These are phyloP conservation scores for Mesembryanthemum crystallinum DNA, from an alignment of 148 eudicot species.

Conservation along the genomic window DNA sequence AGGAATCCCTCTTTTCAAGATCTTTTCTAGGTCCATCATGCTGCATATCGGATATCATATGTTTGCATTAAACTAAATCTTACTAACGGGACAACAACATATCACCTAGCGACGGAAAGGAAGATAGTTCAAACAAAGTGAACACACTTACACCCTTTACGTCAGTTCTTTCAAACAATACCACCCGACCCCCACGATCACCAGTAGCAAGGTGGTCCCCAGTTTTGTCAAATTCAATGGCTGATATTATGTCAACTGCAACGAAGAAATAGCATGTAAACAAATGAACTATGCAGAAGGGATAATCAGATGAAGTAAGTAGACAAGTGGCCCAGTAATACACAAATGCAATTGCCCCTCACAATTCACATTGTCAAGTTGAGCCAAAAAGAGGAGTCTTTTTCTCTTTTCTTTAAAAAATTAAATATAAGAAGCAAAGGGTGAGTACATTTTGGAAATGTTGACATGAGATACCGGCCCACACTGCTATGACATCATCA, in stretches of 20 bases:
- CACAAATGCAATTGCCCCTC: not conserved
- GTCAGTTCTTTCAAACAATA: constrained; percentile 54
- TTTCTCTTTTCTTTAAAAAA: not conserved
- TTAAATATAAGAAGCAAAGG: not conserved
- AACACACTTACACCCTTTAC: constrained; percentile 36
- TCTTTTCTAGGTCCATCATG: constrained; percentile 39
- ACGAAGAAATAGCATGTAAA: not conserved
- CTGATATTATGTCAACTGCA: constrained; percentile 67
- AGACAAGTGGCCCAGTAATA: not conserved
- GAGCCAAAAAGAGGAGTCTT: not conserved
- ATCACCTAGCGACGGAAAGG: not conserved
- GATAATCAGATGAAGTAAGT: not conserved
- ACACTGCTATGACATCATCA: too few relatives aligned
- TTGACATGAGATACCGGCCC: too few relatives aligned
- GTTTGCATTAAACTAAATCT: not conserved
- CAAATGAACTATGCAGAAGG: not conserved
- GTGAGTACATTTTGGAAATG: not conserved
- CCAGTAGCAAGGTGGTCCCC: constrained; percentile 66
- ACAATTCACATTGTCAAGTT: not conserved
- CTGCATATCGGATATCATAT: constrained; percentile 29
- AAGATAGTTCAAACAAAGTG: not conserved
- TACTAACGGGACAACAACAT: not conserved
- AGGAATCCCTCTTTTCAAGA: constrained; percentile 38
- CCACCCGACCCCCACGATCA: constrained; percentile 63
- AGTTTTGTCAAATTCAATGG: constrained; percentile 58